Percentiles rank a stretch among this genome's conserved stretches.
phyloP scores from a whole-genome alignment of 2,329 filamentous ascomycete species.

The Pseudogymnoascus sp. region DNA sequence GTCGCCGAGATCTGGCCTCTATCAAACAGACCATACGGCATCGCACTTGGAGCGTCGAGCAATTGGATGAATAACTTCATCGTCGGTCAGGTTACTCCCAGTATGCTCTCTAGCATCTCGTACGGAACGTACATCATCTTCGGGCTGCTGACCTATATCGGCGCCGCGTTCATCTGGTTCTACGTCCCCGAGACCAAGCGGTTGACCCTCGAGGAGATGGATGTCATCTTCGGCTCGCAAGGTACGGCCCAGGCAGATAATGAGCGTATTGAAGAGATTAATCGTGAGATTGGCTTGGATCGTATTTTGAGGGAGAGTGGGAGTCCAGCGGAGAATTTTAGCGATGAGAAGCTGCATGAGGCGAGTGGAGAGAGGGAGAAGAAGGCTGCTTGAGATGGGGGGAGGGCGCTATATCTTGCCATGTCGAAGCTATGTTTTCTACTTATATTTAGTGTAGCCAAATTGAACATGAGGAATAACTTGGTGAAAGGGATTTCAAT shows the following conservation, averaged over 20 bases:
- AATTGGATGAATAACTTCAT: slow-evolving; percentile 58
- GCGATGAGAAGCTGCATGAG: not conserved
- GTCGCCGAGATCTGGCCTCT: slow-evolving; percentile 69
- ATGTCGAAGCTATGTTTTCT: not conserved
- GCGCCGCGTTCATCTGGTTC: slow-evolving; percentile 46
- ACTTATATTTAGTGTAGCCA: not conserved
- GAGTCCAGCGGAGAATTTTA: not conserved
- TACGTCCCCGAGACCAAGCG: slow-evolving; percentile 46
- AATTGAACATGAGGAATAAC: not conserved
- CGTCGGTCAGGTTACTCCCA: slow-evolving; percentile 61
- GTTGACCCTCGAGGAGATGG: slow-evolving; percentile 47
- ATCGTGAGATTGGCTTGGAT: slow-evolving; percentile 57
- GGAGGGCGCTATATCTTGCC: not conserved
- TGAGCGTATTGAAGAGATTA: slow-evolving; percentile 61
- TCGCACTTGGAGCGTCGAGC: slow-evolving; percentile 56
- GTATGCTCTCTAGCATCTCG: slow-evolving; percentile 54
- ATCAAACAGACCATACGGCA: slow-evolving; percentile 60
- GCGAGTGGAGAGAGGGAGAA: not conserved
- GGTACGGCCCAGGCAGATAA: slow-evolving; percentile 10
- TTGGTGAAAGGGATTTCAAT: too few species aligned
- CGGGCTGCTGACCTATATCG: slow-evolving; percentile 50
- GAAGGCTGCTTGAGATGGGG: not conserved
- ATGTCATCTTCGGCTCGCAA: slow-evolving; percentile 46
- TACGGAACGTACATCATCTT: slow-evolving; percentile 70
- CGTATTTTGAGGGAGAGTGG: slow-evolving; percentile 8